Percentiles rank a stretch among this genome's conserved stretches.
Evolutionary conservation across 257 asterid species (phyloP).

Genomic region (Solanum ossicruentum): DNA sequence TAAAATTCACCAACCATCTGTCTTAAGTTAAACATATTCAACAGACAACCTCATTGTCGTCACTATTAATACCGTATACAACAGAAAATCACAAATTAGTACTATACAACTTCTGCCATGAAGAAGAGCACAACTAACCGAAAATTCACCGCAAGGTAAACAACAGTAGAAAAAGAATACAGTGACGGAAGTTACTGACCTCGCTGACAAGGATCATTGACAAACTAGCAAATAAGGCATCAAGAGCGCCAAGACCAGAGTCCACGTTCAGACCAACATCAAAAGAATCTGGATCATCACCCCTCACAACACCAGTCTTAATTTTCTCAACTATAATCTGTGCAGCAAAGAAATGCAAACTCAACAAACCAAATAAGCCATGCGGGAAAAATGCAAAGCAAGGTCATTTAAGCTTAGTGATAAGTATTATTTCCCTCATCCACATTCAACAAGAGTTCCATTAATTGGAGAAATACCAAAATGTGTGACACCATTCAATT

Average conservation of each 20-base stretch:
- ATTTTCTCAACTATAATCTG: conserved; percentile 63
- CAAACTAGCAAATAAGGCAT: conserved; percentile 83
- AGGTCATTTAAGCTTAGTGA: background rate
- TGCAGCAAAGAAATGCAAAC: background rate
- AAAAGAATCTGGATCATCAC: conserved; percentile 26
- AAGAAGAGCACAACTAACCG: background rate
- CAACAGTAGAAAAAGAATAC: background rate
- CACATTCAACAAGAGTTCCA: background rate
- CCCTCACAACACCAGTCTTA: conserved; percentile 34
- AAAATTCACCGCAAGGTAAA: background rate
- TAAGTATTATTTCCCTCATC: background rate
- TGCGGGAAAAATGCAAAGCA: background rate
- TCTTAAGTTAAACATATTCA: background rate
- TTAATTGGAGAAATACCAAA: background rate
- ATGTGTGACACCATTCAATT: background rate
- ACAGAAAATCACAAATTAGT: background rate
- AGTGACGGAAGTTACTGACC: conserved; percentile 31
- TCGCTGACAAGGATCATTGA: conserved; percentile 93
- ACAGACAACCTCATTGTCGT: background rate
- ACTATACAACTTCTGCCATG: background rate
- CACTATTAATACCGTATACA: background rate
- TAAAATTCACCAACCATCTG: background rate
- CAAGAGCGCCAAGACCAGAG: conserved; percentile 77
- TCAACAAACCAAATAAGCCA: background rate
- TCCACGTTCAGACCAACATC: conserved; percentile 40